Base-by-base conservation (phyloP, 352 stramenopile genomes). In the Phytophthora hibernalis region DNA sequence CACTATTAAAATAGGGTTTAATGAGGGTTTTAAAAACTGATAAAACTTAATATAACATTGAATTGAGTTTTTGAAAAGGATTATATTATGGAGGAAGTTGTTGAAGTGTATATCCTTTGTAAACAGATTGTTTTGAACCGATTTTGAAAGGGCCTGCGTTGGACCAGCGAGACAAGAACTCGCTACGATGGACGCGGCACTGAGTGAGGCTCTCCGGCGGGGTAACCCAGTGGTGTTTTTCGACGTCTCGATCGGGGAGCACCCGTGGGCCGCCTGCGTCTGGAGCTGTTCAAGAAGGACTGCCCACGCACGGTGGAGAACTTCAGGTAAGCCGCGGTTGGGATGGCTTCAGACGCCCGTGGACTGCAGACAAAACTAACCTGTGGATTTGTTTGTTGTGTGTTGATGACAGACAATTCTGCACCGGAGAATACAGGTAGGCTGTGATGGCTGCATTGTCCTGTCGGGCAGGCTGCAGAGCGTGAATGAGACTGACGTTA, bases 271-370 rank as follows among this genome's bases (percentile, higher is more conserved):
- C 72, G 95, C 20, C 85, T 99, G 68, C 97, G 97, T 58, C 82
- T 99, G 60, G 96, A 99, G 86, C 81, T 99, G 40, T 99, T 98
- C 55, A 97, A 97, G 73, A 97, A 98, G 79, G 88, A 96, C 62
- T 98, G 92, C 33, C 97, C 96, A 24, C 98, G 94, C 80, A 99
- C 97, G 18, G 97, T 97, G 43, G 95, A 99, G 79, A 99, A 99
- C 77, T 99, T 99, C 74, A 82, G 83, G 85, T 54, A 30, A 56
- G 43, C 10, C 10, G 40, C 47, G 28, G 22, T 49, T 64, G 56
- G 58, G 54, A 28, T 68, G 61, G 31, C 21, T 76, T 26, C 24
- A n/a, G 21, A 24, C 22, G 16, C 16, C 33, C 55, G n/a, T 30
- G 13, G 33, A 59, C 45, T n/a, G n/a, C n/a, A n/a, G n/a, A n/a